Evolutionary conservation across 345 rosid genomes (phyloP).

Genomic region (Hibiscus syriacus): DNA sequence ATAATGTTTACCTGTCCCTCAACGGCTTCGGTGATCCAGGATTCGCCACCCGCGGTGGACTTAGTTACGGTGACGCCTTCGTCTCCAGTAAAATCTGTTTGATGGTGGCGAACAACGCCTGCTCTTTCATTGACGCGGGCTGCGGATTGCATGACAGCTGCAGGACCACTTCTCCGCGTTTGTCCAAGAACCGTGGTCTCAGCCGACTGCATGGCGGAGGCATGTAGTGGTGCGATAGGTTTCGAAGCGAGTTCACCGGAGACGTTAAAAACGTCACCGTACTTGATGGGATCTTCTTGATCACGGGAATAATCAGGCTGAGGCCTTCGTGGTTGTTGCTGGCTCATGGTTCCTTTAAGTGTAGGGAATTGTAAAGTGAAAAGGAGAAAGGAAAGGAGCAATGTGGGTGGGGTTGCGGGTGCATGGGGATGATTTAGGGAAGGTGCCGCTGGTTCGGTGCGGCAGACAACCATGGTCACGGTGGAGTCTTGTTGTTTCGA

Average conservation of each 20-base stretch:
- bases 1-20: not conserved
- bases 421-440: not conserved
- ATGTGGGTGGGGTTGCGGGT: not conserved
- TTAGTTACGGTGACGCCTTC: constrained; percentile 10
- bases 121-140: constrained; percentile 18
- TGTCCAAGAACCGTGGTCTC: constrained; percentile 28
- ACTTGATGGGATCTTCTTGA: constrained; percentile 18
- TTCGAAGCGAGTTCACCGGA: constrained; percentile 34
- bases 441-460: not conserved
- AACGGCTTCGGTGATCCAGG: not conserved
- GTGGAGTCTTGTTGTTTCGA: not conserved
- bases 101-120: constrained; percentile 18
- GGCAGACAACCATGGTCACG: not conserved
- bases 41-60: constrained; percentile 24
- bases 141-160: constrained; percentile 34
- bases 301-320: not conserved
- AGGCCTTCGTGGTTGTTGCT: constrained; percentile 2
- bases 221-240: constrained; percentile 28
- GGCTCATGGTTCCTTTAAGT: constrained; percentile 1
- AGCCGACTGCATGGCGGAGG: constrained; percentile 28
- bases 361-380: not conserved
- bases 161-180: constrained; percentile 24
- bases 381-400: not conserved
- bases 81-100: constrained; percentile 6
- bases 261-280: constrained; percentile 31